These are phyloP conservation scores for Trypanosoma conorhini DNA, from an alignment of 208 protist species.

Conservation along the genomic window DNA sequence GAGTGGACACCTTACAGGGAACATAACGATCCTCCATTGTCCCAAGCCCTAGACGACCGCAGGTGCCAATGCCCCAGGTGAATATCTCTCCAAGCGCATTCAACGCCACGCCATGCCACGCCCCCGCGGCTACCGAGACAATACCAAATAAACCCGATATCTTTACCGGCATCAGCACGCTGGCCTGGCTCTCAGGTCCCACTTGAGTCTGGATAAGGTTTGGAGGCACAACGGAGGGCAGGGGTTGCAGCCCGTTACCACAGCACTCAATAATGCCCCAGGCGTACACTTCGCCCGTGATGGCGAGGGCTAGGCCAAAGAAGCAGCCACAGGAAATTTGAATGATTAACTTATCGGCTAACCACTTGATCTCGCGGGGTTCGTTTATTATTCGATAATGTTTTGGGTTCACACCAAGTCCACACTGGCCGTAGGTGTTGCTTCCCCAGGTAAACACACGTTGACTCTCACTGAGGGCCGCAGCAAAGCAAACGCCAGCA, in stretches of 20 bases:
- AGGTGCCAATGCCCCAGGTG: conserved; percentile 64
- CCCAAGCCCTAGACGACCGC: conserved; percentile 65
- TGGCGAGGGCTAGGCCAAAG: conserved; percentile 73
- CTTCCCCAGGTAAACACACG: conserved; percentile 82
- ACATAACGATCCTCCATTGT: conserved; percentile 39
- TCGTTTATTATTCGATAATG: conserved; percentile 50
- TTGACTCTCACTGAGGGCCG: conserved; percentile 68
- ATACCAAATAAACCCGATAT: conserved; percentile 54
- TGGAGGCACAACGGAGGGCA: conserved; percentile 37
- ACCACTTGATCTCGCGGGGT: conserved; percentile 67
- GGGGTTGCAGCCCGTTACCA: conserved; percentile 61
- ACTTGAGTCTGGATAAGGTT: conserved; percentile 57
- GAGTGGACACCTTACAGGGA: conserved; percentile 45
- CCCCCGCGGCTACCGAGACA: conserved; percentile 62
- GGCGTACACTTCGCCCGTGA: conserved; percentile 69
- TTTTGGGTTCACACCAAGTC: conserved; percentile 64
- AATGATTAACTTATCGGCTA: conserved; percentile 77
- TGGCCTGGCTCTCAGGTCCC: conserved; percentile 44
- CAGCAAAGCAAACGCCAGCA: conserved; percentile 30
- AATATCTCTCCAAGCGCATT: conserved; percentile 79
- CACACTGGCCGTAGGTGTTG: conserved; percentile 82
- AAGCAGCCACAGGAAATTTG: conserved; percentile 82
- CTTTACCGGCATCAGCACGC: conserved; percentile 53
- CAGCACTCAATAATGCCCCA: conserved; percentile 87
- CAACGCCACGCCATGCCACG: conserved; percentile 78